These are phyloP conservation scores for Vigna angularis DNA, from an alignment of 306 rosid species.

Conservation along the genomic window DNA sequence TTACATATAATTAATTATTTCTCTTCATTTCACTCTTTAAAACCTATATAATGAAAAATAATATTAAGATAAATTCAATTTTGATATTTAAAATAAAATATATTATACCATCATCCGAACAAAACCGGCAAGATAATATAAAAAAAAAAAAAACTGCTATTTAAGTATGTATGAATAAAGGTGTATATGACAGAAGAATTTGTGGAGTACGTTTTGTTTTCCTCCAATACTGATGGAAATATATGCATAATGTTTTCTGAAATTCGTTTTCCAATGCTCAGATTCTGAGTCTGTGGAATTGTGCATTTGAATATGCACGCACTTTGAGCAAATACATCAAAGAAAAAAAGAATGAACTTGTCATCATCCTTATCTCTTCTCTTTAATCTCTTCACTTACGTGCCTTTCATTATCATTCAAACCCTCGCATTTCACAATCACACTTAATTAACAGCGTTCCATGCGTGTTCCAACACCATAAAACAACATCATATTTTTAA, in stretches of 20 bases:
- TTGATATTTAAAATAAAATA: too few species aligned
- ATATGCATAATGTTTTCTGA: neutral
- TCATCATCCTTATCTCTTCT: neutral
- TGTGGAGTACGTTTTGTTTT: neutral
- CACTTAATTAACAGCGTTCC: neutral
- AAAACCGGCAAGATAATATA: too few species aligned
- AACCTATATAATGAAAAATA: too few species aligned
- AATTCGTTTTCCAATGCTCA: neutral
- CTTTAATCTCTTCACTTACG: neutral
- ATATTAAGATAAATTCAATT: too few species aligned
- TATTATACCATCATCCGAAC: too few species aligned
- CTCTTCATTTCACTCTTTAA: too few species aligned
- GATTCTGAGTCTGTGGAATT: neutral
- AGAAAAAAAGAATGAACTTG: neutral
- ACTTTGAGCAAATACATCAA: neutral
- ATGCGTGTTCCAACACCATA: neutral
- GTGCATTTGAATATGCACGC: slow-evolving; percentile 20
- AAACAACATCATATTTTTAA: too few species aligned
- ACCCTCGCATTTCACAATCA: neutral
- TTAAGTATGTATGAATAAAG: neutral
- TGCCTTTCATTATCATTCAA: slow-evolving; percentile 14
- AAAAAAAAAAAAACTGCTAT: too few species aligned
- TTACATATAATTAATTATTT: too few species aligned
- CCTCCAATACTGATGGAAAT: neutral
- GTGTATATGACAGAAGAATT: neutral